Evolutionary conservation across 768 basidiomycete species (phyloP).

Genomic region (Lentinula detonsa): DNA sequence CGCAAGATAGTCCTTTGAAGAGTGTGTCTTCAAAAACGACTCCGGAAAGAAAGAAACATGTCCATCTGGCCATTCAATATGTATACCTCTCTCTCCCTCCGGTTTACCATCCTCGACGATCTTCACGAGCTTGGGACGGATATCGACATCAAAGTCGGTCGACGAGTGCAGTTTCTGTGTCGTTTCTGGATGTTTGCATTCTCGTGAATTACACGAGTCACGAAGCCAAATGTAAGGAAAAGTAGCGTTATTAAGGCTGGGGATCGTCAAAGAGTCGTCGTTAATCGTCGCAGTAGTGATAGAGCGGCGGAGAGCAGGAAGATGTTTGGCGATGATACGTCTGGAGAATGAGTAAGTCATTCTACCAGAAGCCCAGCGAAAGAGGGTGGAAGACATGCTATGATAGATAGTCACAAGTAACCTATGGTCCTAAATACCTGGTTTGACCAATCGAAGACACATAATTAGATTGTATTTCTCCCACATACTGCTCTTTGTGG

Average conservation of each 20-base stretch:
- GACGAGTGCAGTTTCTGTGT: constrained; percentile 71
- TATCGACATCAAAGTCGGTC: constrained; percentile 53
- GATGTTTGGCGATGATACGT: neutral
- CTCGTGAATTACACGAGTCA: constrained; percentile 72
- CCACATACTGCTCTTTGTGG: neutral
- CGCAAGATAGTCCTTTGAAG: constrained; percentile 26
- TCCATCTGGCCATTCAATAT: constrained; percentile 49
- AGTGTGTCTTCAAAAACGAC: constrained; percentile 45
- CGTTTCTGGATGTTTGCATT: constrained; percentile 73
- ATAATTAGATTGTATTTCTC: neutral
- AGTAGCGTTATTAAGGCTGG: constrained; percentile 18
- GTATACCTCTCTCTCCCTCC: constrained; percentile 22
- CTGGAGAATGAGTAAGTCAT: neutral
- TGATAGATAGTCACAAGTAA: neutral
- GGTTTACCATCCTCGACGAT: constrained; percentile 37
- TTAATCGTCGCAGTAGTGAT: neutral
- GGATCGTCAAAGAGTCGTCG: neutral
- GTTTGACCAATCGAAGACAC: neutral
- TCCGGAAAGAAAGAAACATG: constrained; percentile 50
- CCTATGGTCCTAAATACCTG: neutral
- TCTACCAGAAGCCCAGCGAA: neutral
- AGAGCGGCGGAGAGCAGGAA: neutral
- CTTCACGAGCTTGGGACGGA: constrained; percentile 35
- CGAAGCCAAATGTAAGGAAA: constrained; percentile 78
- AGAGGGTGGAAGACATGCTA: neutral